Conservation (phyloP, 768 basidiomycete genomes). For the Glaciozyma martinii region DNA sequence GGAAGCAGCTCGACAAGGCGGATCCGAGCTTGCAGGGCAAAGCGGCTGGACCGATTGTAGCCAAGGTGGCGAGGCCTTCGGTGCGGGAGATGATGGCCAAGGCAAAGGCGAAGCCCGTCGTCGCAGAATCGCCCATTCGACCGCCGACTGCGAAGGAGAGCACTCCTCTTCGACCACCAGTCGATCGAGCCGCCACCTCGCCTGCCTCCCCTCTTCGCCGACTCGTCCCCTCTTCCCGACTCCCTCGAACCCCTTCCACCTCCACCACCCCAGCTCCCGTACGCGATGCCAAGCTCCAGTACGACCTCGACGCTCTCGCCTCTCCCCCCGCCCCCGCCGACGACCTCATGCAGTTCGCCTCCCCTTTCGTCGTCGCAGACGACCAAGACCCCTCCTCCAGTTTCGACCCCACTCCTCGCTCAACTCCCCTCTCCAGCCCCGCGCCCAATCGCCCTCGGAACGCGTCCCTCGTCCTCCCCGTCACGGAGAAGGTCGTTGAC, state of each 20-base stretch:
- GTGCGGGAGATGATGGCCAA: constrained; percentile 20
- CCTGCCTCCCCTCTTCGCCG: not conserved
- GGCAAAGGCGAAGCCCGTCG: not conserved
- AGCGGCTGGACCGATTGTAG: not conserved
- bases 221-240: not conserved
- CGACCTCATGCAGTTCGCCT: not conserved
- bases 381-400: not conserved
- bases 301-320: not conserved
- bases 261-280: not conserved
- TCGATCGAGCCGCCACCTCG: not conserved
- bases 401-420: not conserved
- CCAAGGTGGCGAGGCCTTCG: constrained; percentile 13
- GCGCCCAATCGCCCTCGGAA: not conserved
- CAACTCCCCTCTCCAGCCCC: not conserved
- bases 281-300: not conserved
- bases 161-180: not conserved
- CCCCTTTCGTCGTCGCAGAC: not conserved
- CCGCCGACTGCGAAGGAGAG: not conserved
- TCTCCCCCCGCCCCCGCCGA: not conserved
- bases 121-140: not conserved
- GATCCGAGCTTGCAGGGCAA: constrained; percentile 2
- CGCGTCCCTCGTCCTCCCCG: not conserved
- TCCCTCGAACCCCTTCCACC: not conserved
- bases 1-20: constrained; percentile 75
- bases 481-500: constrained; percentile 53